These are phyloP conservation scores for Blastobotrys capitulatus DNA, from an alignment of 1,139 yeast species.

Conservation along the genomic window DNA sequence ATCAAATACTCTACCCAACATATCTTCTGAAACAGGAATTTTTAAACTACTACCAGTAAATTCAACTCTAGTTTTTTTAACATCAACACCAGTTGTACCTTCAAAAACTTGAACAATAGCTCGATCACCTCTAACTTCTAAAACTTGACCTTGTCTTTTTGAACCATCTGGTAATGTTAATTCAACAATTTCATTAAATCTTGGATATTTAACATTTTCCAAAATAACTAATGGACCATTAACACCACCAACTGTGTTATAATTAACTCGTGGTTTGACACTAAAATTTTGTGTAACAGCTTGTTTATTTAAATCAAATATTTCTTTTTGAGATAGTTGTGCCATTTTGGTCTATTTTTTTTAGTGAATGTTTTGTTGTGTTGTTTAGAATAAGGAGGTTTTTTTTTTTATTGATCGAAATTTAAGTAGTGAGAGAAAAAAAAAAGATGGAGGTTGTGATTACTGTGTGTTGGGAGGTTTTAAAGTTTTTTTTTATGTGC, in stretches of 20 bases:
- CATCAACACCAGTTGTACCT: constrained; percentile 97
- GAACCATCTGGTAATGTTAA: constrained; percentile 95
- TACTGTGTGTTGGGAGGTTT: too few relatives aligned
- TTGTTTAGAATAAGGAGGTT: constrained; percentile 3
- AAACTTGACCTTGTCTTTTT: constrained; percentile 92
- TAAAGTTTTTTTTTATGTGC: too few relatives aligned
- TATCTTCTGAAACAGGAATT: constrained; percentile 94
- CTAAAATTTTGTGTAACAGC: constrained; percentile 91
- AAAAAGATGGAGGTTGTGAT: too few relatives aligned
- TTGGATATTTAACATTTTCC: constrained; percentile 94
- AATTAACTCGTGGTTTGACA: constrained; percentile 82
- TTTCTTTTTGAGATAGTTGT: constrained; percentile 23
- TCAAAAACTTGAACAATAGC: constrained; percentile 98
- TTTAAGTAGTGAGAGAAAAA: too few relatives aligned
- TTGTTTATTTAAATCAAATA: constrained; percentile 30
- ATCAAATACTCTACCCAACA: constrained; percentile 95
- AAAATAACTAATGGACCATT: constrained; percentile 96
- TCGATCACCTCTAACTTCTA: constrained; percentile 94
- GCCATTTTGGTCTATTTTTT: constrained; percentile 19
- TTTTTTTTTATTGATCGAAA: too few relatives aligned
- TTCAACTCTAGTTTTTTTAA: constrained; percentile 93
- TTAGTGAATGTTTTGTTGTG: constrained; percentile 18
- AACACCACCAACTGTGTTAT: constrained; percentile 96
- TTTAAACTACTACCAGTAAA: constrained; percentile 92
- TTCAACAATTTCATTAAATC: constrained; percentile 93